Evolutionary conservation across 345 rosid genomes (phyloP).

Genomic region (Citrus trifoliata): DNA sequence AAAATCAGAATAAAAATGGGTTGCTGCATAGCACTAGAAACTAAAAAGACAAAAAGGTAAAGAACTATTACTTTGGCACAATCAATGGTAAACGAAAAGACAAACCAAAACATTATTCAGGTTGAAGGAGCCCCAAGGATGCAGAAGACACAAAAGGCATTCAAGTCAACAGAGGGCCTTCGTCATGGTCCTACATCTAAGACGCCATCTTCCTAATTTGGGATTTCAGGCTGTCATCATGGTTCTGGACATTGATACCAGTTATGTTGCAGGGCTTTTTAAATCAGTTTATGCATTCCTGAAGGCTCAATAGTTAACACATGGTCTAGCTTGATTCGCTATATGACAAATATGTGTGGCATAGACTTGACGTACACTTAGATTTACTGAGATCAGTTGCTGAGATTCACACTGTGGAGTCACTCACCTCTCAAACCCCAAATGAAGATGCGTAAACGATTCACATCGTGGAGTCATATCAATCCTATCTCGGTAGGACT

Average conservation of each 20-base stretch:
- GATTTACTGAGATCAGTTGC: background rate
- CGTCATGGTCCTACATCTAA: background rate
- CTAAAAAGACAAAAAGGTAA: background rate
- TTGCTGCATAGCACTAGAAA: background rate
- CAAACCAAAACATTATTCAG: background rate
- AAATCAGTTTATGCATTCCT: background rate
- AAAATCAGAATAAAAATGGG: background rate
- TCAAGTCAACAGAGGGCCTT: no score
- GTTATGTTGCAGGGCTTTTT: background rate
- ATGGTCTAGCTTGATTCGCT: background rate
- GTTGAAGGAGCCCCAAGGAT: background rate
- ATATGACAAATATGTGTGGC: background rate
- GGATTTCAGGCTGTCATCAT: background rate
- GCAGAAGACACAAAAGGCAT: background rate
- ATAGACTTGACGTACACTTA: background rate
- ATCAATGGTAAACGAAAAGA: background rate
- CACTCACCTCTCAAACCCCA: constrained; percentile 74
- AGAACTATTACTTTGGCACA: background rate
- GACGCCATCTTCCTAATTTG: background rate
- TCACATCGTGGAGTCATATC: constrained; percentile 69
- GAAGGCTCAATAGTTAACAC: background rate
- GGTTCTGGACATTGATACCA: background rate
- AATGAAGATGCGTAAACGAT: constrained; percentile 97
- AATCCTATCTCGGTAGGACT: constrained; percentile 46
- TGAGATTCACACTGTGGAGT: background rate